These are phyloP conservation scores for Jacaranda mimosifolia DNA, from an alignment of 257 asterid species.

Conservation along the genomic window DNA sequence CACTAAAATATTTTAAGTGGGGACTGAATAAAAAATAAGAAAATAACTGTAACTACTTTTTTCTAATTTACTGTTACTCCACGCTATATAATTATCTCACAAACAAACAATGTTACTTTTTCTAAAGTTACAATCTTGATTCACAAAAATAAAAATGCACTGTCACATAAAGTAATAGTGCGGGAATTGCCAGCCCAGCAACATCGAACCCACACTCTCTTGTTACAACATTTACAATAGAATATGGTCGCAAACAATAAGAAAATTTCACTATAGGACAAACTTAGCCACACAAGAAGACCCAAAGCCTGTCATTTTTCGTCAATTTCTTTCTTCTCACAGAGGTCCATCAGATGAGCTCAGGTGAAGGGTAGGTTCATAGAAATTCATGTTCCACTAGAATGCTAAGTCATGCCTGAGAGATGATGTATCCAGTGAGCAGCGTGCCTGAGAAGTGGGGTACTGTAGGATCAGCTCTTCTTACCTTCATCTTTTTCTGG, in stretches of 20 bases:
- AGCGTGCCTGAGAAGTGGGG: slow-evolving; percentile 45
- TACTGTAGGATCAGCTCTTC: slow-evolving; percentile 38
- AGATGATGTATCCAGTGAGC: not conserved
- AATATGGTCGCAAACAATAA: not conserved
- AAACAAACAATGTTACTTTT: too few species aligned
- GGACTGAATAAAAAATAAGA: too few species aligned
- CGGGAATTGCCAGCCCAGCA: not conserved
- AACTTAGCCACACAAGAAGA: not conserved
- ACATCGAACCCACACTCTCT: not conserved
- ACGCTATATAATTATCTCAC: too few species aligned
- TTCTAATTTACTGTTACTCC: too few species aligned
- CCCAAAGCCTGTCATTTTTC: not conserved
- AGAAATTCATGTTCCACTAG: not conserved
- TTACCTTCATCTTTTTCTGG: slow-evolving; percentile 53
- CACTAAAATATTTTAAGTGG: too few species aligned
- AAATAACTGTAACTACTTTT: too few species aligned
- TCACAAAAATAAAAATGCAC: too few species aligned
- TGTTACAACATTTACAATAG: not conserved
- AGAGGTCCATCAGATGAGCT: too few species aligned
- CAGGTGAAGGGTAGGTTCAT: not conserved
- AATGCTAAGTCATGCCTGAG: not conserved
- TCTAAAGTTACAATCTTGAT: too few species aligned
- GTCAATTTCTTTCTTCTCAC: not conserved
- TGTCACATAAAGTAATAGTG: too few species aligned
- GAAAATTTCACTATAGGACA: not conserved